Evolutionary conservation across 768 basidiomycete genomes (phyloP).

Genomic region (Psilocybe tampanensis): DNA sequence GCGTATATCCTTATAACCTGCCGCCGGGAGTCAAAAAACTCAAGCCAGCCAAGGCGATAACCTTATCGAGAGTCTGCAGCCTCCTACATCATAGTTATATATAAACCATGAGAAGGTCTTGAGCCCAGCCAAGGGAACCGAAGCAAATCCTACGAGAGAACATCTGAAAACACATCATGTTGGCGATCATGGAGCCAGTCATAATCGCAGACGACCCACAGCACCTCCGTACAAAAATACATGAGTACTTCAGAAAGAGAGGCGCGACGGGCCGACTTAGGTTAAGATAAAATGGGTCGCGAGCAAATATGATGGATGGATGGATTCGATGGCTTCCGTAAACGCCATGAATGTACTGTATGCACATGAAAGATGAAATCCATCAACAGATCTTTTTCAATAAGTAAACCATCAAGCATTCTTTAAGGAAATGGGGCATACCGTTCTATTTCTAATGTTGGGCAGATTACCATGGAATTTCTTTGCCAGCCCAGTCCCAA

Average conservation of each 20-base stretch:
- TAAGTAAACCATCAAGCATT: no score
- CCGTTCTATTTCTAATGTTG: no score
- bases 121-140: not conserved
- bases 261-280: no score
- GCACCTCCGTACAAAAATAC: no score
- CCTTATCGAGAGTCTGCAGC: not conserved
- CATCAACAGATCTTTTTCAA: no score
- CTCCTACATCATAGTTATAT: not conserved
- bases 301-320: no score
- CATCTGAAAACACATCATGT: not conserved
- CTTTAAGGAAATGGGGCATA: no score
- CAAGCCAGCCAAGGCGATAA: not conserved
- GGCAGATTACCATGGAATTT: slow-evolving; percentile 39
- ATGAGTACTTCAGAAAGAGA: no score
- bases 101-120: not conserved
- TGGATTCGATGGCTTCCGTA: no score
- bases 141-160: not conserved
- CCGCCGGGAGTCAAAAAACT: not conserved
- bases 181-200: not conserved
- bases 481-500: slow-evolving; percentile 61
- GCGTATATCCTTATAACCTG: not conserved
- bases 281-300: no score
- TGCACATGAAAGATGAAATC: no score
- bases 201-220: not conserved
- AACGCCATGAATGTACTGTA: no score